Conservation (phyloP, 768 basidiomycete species). For the Boletellus emodensis region DNA sequence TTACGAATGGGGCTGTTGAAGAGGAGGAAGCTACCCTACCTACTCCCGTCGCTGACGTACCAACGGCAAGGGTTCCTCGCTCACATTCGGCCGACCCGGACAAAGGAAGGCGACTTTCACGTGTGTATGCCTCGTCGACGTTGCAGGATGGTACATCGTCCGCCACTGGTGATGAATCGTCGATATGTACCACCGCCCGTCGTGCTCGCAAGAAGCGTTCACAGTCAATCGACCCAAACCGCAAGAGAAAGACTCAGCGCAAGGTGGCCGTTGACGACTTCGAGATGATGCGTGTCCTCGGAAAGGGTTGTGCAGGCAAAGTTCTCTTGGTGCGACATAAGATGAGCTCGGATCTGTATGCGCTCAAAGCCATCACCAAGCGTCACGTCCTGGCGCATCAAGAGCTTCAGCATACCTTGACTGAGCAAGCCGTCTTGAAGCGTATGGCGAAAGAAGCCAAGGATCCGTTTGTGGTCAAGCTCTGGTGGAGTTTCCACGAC, state of each 20-base stretch:
- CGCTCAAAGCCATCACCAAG: conserved; percentile 97
- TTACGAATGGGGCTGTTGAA: conserved; percentile 21
- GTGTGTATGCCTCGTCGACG: conserved; percentile 54
- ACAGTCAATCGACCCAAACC: conserved; percentile 45
- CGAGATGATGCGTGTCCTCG: conserved; percentile 94
- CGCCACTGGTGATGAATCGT: conserved; percentile 65
- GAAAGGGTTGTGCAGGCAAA: conserved; percentile 97
- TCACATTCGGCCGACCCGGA: conserved; percentile 83
- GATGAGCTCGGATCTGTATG: conserved; percentile 67
- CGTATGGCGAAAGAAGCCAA: conserved; percentile 84
- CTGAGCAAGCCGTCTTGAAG: conserved; percentile 93
- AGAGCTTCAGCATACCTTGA: conserved; percentile 93
- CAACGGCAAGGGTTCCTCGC: conserved; percentile 54
- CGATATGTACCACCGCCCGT: conserved; percentile 53
- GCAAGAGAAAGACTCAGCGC: conserved; percentile 50
- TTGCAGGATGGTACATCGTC: conserved; percentile 53
- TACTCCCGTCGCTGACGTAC: conserved; percentile 38
- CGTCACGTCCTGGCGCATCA: conserved; percentile 95
- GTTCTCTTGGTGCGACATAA: conserved; percentile 88
- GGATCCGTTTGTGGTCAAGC: conserved; percentile 93
- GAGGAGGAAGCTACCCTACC: conserved; percentile 29
- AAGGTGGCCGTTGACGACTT: conserved; percentile 89
- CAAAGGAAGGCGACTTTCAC: conserved; percentile 53
- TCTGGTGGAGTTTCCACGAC: conserved; percentile 98
- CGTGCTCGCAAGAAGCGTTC: conserved; percentile 53